A percentile compares a stretch with the other conserved stretches of the same genome.
These are phyloP conservation scores for Fagopyrum esculentum DNA, from an alignment of 148 eudicot genomes.

Conservation along the genomic window DNA sequence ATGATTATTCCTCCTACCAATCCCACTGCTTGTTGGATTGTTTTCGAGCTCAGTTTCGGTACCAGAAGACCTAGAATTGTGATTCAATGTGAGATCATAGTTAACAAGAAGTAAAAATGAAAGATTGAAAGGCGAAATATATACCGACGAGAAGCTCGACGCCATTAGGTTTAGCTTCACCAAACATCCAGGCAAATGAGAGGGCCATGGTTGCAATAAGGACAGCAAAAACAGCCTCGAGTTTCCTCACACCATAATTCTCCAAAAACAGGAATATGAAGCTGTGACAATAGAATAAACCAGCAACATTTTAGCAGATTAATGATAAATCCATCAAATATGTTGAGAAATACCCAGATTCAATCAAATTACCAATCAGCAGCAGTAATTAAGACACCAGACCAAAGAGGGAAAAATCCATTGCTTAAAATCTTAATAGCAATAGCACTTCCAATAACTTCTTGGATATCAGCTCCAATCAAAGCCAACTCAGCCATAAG, in stretches of 20 bases:
- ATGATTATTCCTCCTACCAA: slow-evolving; percentile 97
- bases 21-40: slow-evolving; percentile 90
- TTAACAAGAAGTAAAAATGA: too few species aligned
- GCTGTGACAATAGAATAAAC: slow-evolving; percentile 29
- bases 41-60: slow-evolving; percentile 84
- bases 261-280: slow-evolving; percentile 79
- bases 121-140: neutral
- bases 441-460: slow-evolving; percentile 97
- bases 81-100: neutral
- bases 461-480: slow-evolving; percentile 91
- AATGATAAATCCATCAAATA: neutral
- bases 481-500: slow-evolving; percentile 82
- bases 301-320: neutral
- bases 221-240: slow-evolving; percentile 92
- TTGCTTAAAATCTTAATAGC: slow-evolving; percentile 75
- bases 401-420: slow-evolving; percentile 88
- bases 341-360: too few species aligned
- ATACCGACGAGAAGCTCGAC: slow-evolving; percentile 70
- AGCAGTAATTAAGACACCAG: slow-evolving; percentile 89
- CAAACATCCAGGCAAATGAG: slow-evolving; percentile 97
- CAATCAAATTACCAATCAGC: slow-evolving; percentile 55
- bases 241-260: slow-evolving; percentile 89
- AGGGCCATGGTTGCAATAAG: slow-evolving; percentile 85
- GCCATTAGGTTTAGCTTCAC: slow-evolving; percentile 90
- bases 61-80: slow-evolving; percentile 55